Percentiles rank a stretch among this genome's conserved stretches.
Evolutionary conservation across 2,329 filamentous ascomycete genomes (phyloP).

Genomic region (Monosporascus sp.): DNA sequence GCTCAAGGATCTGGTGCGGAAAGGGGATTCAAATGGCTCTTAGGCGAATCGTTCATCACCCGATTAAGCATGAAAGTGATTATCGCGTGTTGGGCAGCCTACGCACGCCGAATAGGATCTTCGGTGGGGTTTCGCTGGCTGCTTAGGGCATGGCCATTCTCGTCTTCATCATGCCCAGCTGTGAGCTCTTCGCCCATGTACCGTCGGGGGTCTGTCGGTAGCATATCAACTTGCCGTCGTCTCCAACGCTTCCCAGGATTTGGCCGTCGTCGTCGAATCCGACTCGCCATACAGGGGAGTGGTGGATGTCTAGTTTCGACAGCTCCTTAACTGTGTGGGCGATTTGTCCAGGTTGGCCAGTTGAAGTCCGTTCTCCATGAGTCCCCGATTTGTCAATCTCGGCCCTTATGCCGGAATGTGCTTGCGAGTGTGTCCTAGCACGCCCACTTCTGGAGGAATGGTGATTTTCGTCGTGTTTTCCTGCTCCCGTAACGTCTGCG

Average conservation of each 20-base stretch:
- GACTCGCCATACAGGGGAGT: conserved; percentile 70
- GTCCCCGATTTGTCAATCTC: conserved; percentile 46
- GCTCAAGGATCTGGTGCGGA: too few relatives aligned
- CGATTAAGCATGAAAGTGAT: too few relatives aligned
- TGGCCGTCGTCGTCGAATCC: conserved; percentile 67
- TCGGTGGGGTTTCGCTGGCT: neutral
- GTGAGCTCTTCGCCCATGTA: conserved; percentile 54
- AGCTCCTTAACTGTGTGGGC: conserved; percentile 58
- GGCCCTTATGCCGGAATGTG: conserved; percentile 45
- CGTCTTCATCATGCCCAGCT: conserved; percentile 53
- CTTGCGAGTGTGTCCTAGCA: conserved; percentile 23
- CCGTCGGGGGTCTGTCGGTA: conserved; percentile 56
- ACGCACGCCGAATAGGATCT: too few relatives aligned
- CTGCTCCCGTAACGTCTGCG: conserved; percentile 35
- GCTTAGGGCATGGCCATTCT: conserved; percentile 42
- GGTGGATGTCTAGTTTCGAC: conserved; percentile 61
- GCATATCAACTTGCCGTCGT: conserved; percentile 63
- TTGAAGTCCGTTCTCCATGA: conserved; percentile 44
- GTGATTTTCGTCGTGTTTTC: conserved; percentile 14
- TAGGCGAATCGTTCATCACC: too few relatives aligned
- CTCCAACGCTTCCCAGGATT: conserved; percentile 68
- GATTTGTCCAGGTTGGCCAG: conserved; percentile 60
- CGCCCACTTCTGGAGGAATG: conserved; percentile 1
- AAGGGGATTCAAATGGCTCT: too few relatives aligned
- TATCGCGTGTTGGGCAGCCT: too few relatives aligned